Evolutionary conservation across 352 stramenopile species (phyloP).

Genomic region (Thraustochytrium striatum): DNA sequence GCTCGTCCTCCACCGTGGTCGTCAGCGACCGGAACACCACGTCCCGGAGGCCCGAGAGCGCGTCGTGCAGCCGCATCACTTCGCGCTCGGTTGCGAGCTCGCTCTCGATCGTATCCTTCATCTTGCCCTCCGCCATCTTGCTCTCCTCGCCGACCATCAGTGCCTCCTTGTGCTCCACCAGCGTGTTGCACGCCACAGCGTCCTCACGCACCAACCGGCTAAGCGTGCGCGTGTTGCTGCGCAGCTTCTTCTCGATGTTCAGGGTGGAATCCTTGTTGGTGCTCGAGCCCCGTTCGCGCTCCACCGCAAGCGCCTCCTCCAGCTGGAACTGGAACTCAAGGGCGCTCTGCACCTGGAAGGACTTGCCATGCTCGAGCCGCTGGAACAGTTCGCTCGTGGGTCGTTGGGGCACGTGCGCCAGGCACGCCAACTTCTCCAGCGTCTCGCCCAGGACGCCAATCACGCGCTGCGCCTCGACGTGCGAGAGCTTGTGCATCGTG

Average conservation of each 20-base stretch:
- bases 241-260: constrained; percentile 72
- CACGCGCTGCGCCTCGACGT: constrained; percentile 77
- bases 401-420: constrained; percentile 71
- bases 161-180: too few relatives aligned
- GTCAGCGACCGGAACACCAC: constrained; percentile 65
- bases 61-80: background rate
- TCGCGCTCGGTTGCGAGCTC: constrained; percentile 64
- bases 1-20: constrained; percentile 75
- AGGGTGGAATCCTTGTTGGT: constrained; percentile 59
- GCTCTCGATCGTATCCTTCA: background rate
- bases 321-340: constrained; percentile 70
- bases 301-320: constrained; percentile 68
- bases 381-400: constrained; percentile 61
- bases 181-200: constrained; percentile 66
- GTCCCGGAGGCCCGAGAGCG: constrained; percentile 2
- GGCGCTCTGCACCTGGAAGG: constrained; percentile 62
- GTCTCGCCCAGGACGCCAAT: constrained; percentile 77
- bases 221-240: constrained; percentile 62
- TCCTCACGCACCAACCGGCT: constrained; percentile 70
- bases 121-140: constrained; percentile 58
- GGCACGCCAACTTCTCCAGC: constrained; percentile 73
- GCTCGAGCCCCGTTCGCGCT: constrained; percentile 56
- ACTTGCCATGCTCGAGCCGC: constrained; percentile 64
- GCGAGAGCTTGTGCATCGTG: constrained; percentile 75
- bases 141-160: constrained; percentile 56